Evolutionary conservation across 352 stramenopile species (phyloP).

Genomic region (Phytophthora quininea): DNA sequence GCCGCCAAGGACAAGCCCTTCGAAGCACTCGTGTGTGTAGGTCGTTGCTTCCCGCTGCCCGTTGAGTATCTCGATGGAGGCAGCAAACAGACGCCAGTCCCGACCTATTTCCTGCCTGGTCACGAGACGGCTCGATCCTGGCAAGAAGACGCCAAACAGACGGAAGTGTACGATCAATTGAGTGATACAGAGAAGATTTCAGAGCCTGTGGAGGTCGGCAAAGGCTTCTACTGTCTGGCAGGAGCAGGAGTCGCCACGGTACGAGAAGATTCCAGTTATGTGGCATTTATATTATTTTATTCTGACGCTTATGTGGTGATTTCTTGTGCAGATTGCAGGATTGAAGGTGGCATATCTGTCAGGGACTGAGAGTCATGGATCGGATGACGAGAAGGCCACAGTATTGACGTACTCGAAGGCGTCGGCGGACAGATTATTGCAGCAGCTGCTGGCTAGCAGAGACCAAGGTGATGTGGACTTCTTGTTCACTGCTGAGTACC

Average conservation of each 20-base stretch:
- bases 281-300: background rate
- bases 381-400: slow-evolving; percentile 34
- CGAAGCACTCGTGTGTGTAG: slow-evolving; percentile 66
- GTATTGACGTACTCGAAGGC: slow-evolving; percentile 39
- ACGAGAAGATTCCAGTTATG: slow-evolving; percentile 5
- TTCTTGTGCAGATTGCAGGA: slow-evolving; percentile 39
- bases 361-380: slow-evolving; percentile 27
- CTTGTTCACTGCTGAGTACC: slow-evolving; percentile 64
- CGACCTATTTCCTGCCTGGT: slow-evolving; percentile 66
- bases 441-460: slow-evolving; percentile 22
- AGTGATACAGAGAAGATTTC: slow-evolving; percentile 11
- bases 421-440: slow-evolving; percentile 30
- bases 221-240: slow-evolving; percentile 58
- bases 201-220: slow-evolving; percentile 45
- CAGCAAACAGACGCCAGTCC: slow-evolving; percentile 45
- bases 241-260: slow-evolving; percentile 51
- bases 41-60: slow-evolving; percentile 61
- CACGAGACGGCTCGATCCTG: slow-evolving; percentile 31
- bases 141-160: slow-evolving; percentile 38
- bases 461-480: slow-evolving; percentile 60
- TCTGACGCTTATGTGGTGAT: slow-evolving; percentile 7
- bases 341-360: slow-evolving; percentile 52
- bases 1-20: slow-evolving; percentile 59
- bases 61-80: slow-evolving; percentile 46
- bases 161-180: slow-evolving; percentile 49